Base-by-base conservation (phyloP, 2,329 filamentous ascomycete genomes). In the Aspergillus cejpii region DNA sequence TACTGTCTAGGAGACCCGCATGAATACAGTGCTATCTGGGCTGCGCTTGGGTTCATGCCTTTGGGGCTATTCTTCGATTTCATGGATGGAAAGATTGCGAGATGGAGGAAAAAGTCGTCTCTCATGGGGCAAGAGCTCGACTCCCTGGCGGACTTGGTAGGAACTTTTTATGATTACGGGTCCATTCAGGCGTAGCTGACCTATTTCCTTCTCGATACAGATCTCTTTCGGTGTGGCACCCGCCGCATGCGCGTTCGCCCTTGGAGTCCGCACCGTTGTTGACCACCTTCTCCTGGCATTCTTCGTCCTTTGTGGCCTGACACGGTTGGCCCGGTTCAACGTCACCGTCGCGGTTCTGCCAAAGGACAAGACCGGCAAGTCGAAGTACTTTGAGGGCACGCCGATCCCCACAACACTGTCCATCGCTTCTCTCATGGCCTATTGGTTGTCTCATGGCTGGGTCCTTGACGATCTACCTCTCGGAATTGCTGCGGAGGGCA, bases 111-210 rank as follows among this genome's bases (percentile, higher is more conserved):
- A 72, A 98, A 96, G 83, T 92, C 87, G 60, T 94, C 87, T 59
- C 75, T 98, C 64, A 97, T 98, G 91, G 92, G 92, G 10, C 91
- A 96, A 69, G 92, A 98, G 70, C 74, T 98, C 44, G 92, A 98
- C 68, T 97, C 91, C 5, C 76, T 98, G 38, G 92, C 92, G 44
- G 92, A 98, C 66, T 67, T 98, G 75, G 89, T 95, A 83, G 21
- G 79, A 17, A 48, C 17, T 23, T 27, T 37, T 39, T 21, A 20
- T 1, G 15, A 37, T 40, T 29, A 8, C 19, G 31, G 12, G 41
- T 37, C 19, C n/a, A 21, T 15, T 27, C n/a, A 11, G 7, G 19
- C 31, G 29, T 26, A 33, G 38, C 44, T 51, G 27, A 51, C 45
- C 49, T 20, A 41, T 21, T 7, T n/a, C 34, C 24, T 23, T 42